These are phyloP conservation scores for Leptomonas seymouri DNA, from an alignment of 208 protist species.

Conservation along the genomic window DNA sequence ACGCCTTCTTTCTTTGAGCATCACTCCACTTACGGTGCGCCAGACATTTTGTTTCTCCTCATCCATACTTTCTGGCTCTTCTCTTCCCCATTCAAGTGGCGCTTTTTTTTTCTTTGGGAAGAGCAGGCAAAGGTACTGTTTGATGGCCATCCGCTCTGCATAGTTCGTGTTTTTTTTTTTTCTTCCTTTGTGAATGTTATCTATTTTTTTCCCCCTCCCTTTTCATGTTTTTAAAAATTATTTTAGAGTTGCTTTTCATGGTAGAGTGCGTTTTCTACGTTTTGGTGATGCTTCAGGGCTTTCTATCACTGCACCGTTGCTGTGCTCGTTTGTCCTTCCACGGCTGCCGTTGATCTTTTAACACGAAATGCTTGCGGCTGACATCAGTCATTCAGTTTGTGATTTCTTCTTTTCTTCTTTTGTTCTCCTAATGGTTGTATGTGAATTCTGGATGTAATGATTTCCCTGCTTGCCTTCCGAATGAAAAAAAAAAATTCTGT, in stretches of 20 bases:
- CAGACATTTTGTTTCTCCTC: background rate
- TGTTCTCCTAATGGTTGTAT: conserved; percentile 14
- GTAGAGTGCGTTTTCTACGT: too few species aligned
- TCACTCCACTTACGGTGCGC: background rate
- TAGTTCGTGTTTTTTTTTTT: conserved; percentile 29
- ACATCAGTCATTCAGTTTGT: conserved; percentile 1
- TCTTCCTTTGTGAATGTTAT: conserved; percentile 25
- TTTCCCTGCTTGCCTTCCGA: background rate
- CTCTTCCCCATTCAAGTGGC: background rate
- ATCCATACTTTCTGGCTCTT: conserved; percentile 9
- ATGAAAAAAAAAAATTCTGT: background rate
- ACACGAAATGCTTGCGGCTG: background rate
- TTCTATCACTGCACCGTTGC: too few species aligned
- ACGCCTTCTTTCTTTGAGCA: background rate
- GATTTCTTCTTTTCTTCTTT: conserved; percentile 8
- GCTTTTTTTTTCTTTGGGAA: conserved; percentile 7
- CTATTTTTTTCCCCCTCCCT: background rate
- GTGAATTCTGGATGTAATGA: background rate
- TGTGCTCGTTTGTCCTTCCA: too few species aligned
- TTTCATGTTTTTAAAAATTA: too few species aligned
- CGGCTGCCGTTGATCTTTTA: too few species aligned
- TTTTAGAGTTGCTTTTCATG: too few species aligned
- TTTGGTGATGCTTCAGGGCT: too few species aligned
- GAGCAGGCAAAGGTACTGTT: background rate
- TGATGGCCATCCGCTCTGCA: conserved; percentile 5